Evolutionary conservation across 2,329 filamentous ascomycete genomes (phyloP).

Genomic region (Scedosporium aurantiacum): DNA sequence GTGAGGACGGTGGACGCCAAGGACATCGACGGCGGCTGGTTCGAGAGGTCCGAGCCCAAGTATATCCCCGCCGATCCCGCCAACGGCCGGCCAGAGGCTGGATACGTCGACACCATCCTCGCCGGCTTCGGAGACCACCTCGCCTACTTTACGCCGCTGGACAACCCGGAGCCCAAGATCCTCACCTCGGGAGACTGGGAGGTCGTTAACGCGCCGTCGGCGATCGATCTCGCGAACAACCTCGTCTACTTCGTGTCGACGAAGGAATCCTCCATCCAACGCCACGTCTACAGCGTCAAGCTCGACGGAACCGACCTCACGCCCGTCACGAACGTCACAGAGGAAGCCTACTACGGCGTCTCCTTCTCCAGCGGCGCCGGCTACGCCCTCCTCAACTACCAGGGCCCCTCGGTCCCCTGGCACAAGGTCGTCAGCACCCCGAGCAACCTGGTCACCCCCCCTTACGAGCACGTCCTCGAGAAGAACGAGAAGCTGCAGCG

Average conservation of each 20-base stretch:
- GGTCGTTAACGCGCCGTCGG: constrained; percentile 73
- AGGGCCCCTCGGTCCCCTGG: constrained; percentile 77
- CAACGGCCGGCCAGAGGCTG: constrained; percentile 68
- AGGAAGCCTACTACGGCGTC: constrained; percentile 67
- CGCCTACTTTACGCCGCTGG: constrained; percentile 83
- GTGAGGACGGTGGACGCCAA: constrained; percentile 71
- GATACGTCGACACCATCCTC: constrained; percentile 87
- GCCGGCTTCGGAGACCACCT: constrained; percentile 81
- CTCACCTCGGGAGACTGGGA: constrained; percentile 89
- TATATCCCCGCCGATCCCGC: constrained; percentile 75
- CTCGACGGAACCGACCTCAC: constrained; percentile 66
- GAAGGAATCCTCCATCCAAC: constrained; percentile 76
- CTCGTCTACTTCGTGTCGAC: constrained; percentile 85
- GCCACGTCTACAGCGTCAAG: constrained; percentile 83
- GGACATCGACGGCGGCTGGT: constrained; percentile 90
- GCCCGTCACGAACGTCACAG: constrained; percentile 60
- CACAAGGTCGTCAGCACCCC: constrained; percentile 84
- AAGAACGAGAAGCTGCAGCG: constrained; percentile 62
- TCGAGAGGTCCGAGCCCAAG: constrained; percentile 77
- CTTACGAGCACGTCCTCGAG: constrained; percentile 64
- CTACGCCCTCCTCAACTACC: constrained; percentile 75
- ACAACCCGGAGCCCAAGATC: constrained; percentile 70
- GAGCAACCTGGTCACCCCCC: constrained; percentile 38
- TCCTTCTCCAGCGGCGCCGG: constrained; percentile 77
- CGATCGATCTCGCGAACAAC: constrained; percentile 74